Percentiles rank a stretch among this genome's conserved stretches.
These are phyloP conservation scores for Trifolium dubium DNA, from an alignment of 306 rosid genomes.

Conservation along the genomic window DNA sequence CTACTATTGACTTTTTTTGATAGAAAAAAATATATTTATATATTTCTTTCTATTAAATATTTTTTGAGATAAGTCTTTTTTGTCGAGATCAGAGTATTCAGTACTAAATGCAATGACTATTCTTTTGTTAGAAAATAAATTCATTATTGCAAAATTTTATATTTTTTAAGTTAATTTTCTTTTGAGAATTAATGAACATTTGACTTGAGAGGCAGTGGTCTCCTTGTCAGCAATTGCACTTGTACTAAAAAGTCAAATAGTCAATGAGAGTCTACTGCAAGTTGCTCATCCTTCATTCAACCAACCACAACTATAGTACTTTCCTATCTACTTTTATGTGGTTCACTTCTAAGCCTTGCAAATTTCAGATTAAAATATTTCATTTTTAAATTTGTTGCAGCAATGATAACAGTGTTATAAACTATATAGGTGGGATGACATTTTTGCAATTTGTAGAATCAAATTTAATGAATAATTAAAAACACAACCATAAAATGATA, in stretches of 20 bases:
- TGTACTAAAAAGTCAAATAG: not conserved
- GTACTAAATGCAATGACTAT: too few species aligned
- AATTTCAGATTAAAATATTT: not conserved
- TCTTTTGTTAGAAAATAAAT: too few species aligned
- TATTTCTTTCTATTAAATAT: too few species aligned
- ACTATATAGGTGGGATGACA: not conserved
- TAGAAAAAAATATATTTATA: too few species aligned
- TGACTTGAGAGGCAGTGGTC: constrained; percentile 23
- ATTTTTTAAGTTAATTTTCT: too few species aligned
- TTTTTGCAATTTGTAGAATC: not conserved
- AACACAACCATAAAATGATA: too few species aligned
- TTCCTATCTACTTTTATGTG: not conserved
- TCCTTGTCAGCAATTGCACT: constrained; percentile 37
- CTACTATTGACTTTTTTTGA: too few species aligned
- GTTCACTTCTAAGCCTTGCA: not conserved
- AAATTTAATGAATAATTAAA: too few species aligned
- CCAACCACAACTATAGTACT: not conserved
- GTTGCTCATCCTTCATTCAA: not conserved
- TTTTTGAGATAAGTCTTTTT: too few species aligned
- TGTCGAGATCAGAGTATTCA: too few species aligned
- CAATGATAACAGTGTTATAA: not conserved
- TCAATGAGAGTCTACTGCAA: constrained; percentile 9
- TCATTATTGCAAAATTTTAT: too few species aligned
- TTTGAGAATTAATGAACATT: not conserved
- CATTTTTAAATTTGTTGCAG: not conserved